Conservation (phyloP, 305 asterid species). For the Fraxinus latifolia region DNA sequence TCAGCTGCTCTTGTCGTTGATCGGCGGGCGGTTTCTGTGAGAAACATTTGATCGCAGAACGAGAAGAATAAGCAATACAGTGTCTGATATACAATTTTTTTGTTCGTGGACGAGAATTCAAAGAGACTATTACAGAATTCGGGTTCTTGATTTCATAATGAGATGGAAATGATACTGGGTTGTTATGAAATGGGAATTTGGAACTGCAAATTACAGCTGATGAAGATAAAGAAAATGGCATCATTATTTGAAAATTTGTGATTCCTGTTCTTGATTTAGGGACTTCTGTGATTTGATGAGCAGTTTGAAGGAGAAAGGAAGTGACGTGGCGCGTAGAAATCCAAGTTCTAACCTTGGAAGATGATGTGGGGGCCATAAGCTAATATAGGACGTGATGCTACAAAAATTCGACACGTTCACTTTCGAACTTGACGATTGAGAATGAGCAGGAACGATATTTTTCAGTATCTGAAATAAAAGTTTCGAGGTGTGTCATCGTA, state of each 20-base stretch:
- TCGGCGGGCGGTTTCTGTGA: constrained; percentile 38
- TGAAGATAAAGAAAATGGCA: constrained; percentile 32
- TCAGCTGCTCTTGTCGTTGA: constrained; percentile 39
- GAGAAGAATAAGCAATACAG: constrained; percentile 16
- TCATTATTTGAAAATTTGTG: constrained; percentile 21
- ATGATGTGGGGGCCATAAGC: neutral
- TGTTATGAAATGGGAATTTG: constrained; percentile 17
- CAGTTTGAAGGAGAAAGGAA: neutral
- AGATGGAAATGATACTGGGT: constrained; percentile 18
- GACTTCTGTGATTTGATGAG: neutral
- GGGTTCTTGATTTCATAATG: constrained; percentile 26
- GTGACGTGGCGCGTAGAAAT: neutral
- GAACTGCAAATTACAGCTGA: constrained; percentile 29
- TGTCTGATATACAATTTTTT: constrained; percentile 6
- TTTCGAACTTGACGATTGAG: too few relatives aligned
- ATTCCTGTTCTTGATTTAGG: neutral
- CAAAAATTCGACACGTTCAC: too few relatives aligned
- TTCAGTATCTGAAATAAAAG: too few relatives aligned
- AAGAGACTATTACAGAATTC: constrained; percentile 10
- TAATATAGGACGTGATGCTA: neutral
- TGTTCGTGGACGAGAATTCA: constrained; percentile 11
- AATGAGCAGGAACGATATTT: too few relatives aligned
- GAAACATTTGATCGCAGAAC: constrained; percentile 41
- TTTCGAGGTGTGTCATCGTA: too few relatives aligned
- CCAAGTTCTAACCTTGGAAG: neutral